Conservation (phyloP, 345 rosid genomes). For the Aquilaria sinensis region DNA sequence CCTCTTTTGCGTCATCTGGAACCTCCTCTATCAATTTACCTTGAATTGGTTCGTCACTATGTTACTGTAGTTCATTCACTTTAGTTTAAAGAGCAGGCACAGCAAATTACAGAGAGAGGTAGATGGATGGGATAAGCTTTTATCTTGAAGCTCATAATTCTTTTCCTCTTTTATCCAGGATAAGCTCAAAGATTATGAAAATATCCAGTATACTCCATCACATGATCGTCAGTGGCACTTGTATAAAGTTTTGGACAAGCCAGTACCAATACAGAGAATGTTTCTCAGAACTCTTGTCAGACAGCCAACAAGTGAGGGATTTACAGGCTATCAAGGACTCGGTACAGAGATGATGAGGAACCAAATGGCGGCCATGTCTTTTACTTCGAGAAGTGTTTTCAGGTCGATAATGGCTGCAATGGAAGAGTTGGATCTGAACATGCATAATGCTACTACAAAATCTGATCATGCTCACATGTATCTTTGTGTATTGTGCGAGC, state of each 20-base stretch:
- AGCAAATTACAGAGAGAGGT: no score
- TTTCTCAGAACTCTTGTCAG: conserved; percentile 94
- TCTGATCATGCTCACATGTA: conserved; percentile 96
- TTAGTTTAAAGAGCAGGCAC: no score
- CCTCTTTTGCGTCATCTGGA: conserved; percentile 92
- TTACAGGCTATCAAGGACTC: conserved; percentile 53
- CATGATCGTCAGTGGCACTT: conserved; percentile 96
- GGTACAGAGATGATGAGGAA: conserved; percentile 35
- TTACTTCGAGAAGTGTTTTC: conserved; percentile 76
- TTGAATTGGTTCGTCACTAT: conserved; percentile 69
- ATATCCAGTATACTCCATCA: conserved; percentile 70
- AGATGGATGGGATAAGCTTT: not conserved
- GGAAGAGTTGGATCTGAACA: conserved; percentile 97
- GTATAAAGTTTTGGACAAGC: conserved; percentile 82
- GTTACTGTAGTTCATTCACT: no score
- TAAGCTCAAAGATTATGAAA: conserved; percentile 82
- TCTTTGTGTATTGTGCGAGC: conserved; percentile 85
- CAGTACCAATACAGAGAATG: conserved; percentile 77
- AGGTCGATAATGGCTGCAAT: conserved; percentile 86
- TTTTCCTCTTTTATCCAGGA: conserved; percentile 49
- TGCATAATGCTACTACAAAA: conserved; percentile 74
- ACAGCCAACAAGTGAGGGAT: conserved; percentile 68
- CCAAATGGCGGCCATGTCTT: conserved; percentile 47
- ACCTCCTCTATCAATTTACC: conserved; percentile 95
- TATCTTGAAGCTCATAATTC: conserved; percentile 10